Base-by-base conservation (phyloP, 768 basidiomycete species). In the Psilocybe tampanensis region DNA sequence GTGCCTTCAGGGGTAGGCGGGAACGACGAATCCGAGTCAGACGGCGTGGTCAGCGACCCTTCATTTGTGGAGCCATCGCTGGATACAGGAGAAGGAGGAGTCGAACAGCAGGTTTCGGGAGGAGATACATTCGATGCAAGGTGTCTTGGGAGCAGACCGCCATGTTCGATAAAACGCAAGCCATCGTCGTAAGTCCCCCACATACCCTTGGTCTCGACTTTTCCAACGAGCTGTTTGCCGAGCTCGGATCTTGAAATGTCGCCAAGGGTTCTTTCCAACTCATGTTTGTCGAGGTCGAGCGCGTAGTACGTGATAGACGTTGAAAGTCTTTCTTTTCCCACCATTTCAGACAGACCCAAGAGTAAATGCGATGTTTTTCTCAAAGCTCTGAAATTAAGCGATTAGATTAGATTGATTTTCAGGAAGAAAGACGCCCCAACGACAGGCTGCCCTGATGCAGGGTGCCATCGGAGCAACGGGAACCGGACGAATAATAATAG, bases 171-270 rank as follows among this genome's bases (percentile, higher is more conserved):
- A 67, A 89, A 94, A 57, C 86, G 86, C 41, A 98, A 76, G 1
- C 95, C 95, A 26, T 89, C 89, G 48, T 96, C 87, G 70, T 94
- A 98, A 2, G 94, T 96, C 21, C 93, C 96, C 70, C 92, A 92
- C 61, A 98, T 81, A 19, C 95, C 97, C 56, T 86, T 88, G 36
- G 86, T 86, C 2, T 83, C 76, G 32, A 98, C 86, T 65, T 92
- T 94, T 47, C 88, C 91, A 23, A 74, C 59, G 2, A 94, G 77
- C 32, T 76, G 70, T 9, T 74, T 63, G 24, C 92, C 92, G 32
- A 89, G 74, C 12, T 83, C 80, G 12, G 90, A 90, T 13, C 68
- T 63, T 48, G 80, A 70, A 60, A 99, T 86, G 64, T 86, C 77
- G 18, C 74, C 73, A 22, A 98, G 82, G 8, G 93, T 90, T 32